Evolutionary conservation across 2,329 filamentous ascomycete species (phyloP).

Genomic region (Trichoderma afroharzianum): DNA sequence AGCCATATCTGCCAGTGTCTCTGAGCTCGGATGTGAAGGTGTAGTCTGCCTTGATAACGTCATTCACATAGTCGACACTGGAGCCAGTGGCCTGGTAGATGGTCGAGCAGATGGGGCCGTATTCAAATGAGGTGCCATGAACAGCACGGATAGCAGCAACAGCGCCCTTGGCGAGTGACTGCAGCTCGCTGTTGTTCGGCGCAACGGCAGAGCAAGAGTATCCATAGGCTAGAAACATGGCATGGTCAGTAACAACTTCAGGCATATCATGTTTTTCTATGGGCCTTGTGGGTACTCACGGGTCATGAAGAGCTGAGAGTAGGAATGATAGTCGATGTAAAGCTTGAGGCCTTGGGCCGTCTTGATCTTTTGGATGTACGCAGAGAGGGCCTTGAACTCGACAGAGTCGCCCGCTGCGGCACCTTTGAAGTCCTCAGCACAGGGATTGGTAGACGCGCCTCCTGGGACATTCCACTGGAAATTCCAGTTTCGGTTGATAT

Average conservation of each 20-base stretch:
- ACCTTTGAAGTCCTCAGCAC: slow-evolving; percentile 48
- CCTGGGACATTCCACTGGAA: slow-evolving; percentile 49
- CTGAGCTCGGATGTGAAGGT: slow-evolving; percentile 40
- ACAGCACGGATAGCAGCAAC: slow-evolving; percentile 48
- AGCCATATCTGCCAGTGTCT: slow-evolving; percentile 37
- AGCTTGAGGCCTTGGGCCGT: slow-evolving; percentile 50
- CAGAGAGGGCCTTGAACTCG: slow-evolving; percentile 48
- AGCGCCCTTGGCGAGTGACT: slow-evolving; percentile 45
- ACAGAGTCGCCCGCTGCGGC: slow-evolving; percentile 42
- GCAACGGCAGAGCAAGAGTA: slow-evolving; percentile 51
- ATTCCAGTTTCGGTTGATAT: slow-evolving; percentile 61
- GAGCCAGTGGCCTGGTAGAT: slow-evolving; percentile 55
- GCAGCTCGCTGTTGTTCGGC: slow-evolving; percentile 46
- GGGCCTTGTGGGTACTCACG: slow-evolving; percentile 51
- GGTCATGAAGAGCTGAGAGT: slow-evolving; percentile 58
- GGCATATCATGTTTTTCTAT: neutral
- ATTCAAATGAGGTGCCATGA: slow-evolving; percentile 38
- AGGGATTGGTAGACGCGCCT: slow-evolving; percentile 50
- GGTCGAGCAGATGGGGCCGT: slow-evolving; percentile 55
- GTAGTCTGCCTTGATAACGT: slow-evolving; percentile 40
- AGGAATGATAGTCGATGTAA: slow-evolving; percentile 64
- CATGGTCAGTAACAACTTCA: slow-evolving; percentile 32
- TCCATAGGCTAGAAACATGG: slow-evolving; percentile 51
- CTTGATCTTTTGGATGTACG: slow-evolving; percentile 33
- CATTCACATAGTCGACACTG: slow-evolving; percentile 44